Base-by-base conservation (phyloP, 441 rosid species). In the Sinapis alba region DNA sequence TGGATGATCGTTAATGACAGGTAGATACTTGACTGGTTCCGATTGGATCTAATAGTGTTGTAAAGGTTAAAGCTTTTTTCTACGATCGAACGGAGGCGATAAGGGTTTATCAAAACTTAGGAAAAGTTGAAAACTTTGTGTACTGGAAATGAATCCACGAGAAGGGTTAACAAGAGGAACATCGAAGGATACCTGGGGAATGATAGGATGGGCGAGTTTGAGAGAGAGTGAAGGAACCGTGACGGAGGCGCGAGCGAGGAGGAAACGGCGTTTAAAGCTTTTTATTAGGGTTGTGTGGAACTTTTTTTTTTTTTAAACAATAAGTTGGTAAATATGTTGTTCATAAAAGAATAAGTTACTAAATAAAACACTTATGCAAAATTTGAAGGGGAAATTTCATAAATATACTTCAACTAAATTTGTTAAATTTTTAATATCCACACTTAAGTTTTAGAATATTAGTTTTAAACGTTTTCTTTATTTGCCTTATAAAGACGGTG, bases 151-250 rank as follows among this genome's bases (percentile, higher is more conserved):
- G 62, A 57, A 62, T 38, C 57, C 1, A 54, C 3, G 47, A 26
- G 6, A 30, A 51, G 21, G 21, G 50, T 41, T 58, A 13, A 13
- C 13, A 8, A 68, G 50, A 68, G 7, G 24, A 15, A 43, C 13
- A 28, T 54, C 41, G 45, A 69, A 43, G 71, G 32, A 11, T 64
- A 76, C 75, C 79, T 70, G 71, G 19, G 65, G 2, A 62, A 54
- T 62, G 63, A 15, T 7, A 16, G 9, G 62, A 36, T 2, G 62
- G 1, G 62, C 30, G 16, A 67, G 68, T 3, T 47, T 45, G 47
- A 57, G 70, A 62, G 71, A 64, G 16, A 18, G 56, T 30, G 69
- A 59, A 61, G 65, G 65, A 76, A 63, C 60, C 70, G 79, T 26
- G 73, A 30, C 68, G 73, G 57, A 23, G 68, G 36, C 65, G 15